These are phyloP conservation scores for Sphagnurus paluster DNA, from an alignment of 1,284 basidiomycete genomes.

Conservation along the genomic window DNA sequence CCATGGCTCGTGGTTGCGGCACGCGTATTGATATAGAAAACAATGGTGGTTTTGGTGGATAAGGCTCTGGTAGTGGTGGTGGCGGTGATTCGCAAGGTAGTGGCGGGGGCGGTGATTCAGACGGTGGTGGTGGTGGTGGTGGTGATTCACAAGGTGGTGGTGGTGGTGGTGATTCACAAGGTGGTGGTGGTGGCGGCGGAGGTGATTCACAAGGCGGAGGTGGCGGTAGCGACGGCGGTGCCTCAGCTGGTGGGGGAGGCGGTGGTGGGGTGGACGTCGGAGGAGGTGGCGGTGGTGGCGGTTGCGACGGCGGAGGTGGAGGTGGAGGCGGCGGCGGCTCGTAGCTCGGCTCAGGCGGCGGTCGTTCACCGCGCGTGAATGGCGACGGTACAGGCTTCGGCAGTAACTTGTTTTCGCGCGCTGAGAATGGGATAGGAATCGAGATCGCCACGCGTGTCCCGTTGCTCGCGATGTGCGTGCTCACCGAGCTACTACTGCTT, in stretches of 20 bases:
- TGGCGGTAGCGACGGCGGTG: no score
- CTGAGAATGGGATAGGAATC: constrained; percentile 23
- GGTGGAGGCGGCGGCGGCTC: constrained; percentile 29
- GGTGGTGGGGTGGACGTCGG: constrained; percentile 18
- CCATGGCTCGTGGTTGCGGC: constrained; percentile 28
- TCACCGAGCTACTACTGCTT: no score
- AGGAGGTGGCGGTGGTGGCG: constrained; percentile 21
- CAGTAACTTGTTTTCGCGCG: constrained; percentile 17
- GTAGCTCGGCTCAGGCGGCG: constrained; percentile 23
- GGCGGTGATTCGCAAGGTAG: constrained; percentile 28
- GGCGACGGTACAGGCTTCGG: constrained; percentile 27
- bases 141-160: constrained; percentile 24
- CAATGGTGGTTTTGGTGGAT: constrained; percentile 10
- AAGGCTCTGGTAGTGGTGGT: constrained; percentile 21
- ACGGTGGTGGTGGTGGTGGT: constrained; percentile 16
- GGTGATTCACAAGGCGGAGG: constrained; percentile 22
- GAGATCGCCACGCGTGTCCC: constrained; percentile 26
- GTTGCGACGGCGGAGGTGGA: constrained; percentile 19
- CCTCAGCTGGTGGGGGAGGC: no score
- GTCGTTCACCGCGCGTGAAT: constrained; percentile 19
- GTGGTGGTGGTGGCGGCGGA: constrained; percentile 20
- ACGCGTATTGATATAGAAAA: constrained; percentile 9
- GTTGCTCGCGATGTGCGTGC: constrained; percentile 13
- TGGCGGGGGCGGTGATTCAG: constrained; percentile 18
- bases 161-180: constrained; percentile 27